Evolutionary conservation across 176 grass and related monocot species (phyloP), one percentile per base, ranked within the genome.

Genomic region (Rhipidocladum racemiflorum): DNA sequence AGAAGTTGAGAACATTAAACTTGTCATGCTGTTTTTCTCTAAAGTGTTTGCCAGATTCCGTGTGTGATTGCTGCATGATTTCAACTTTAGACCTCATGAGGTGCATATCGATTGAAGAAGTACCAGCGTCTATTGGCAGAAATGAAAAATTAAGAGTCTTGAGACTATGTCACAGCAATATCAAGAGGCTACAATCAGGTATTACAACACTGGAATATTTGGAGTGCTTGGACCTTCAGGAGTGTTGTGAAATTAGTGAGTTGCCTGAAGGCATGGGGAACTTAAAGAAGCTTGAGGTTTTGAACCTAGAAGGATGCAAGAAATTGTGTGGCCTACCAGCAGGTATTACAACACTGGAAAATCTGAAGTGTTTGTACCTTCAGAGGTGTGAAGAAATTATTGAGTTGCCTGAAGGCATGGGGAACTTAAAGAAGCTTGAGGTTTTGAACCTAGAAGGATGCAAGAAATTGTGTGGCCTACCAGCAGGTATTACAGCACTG

Each of bases 11-110:
- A 36, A 49, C 73, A 9, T 2, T 79, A 34, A 59, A 68, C 5
- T 5, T 85, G 4, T 64, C 20, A 8, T 0, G 0, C 0, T 16
- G 39, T 61, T 1, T 32, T 32, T 32, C 30, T 2, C 18, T 73
- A 15, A 0, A 44, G 11, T 15, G 0, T 21, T 72, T 80, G 63
- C 76, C 76, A 14, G 40, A 51, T 20, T 69, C 76, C 5, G 20
- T 80, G 35, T 48, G 32, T 68, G 78, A 80, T 39, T 80, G 63
- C 28, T 13, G 16, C 3, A 62, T 78, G 75, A 29, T 78, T 32
- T 48, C 40, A 16, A 75, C 0, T 10, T 5, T 57, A 27, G 11
- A 38, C 9, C 30, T 32, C 30, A 32, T 2, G 2, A 32, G 2
- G 30, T 32, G 30, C 30, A 1, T 1, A 1, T 32, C 30, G 30